A percentile compares a stretch with the other conserved stretches of the same genome.
phyloP scores from a whole-genome alignment of 2,329 filamentous ascomycete species.

The Xylariaceae sp. region DNA sequence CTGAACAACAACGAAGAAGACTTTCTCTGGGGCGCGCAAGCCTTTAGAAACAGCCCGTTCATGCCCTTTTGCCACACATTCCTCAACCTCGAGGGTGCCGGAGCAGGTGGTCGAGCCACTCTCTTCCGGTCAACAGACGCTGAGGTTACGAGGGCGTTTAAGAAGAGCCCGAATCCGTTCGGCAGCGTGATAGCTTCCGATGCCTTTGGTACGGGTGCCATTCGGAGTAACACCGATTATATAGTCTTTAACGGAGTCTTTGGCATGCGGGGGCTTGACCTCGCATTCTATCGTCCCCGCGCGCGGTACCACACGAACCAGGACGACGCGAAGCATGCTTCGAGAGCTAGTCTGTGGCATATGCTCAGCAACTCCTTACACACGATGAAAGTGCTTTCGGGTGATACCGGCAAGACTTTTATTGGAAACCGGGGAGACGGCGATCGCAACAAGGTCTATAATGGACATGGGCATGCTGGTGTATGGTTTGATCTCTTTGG shows the following conservation, averaged over 20 bases:
- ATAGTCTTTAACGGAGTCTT: constrained; percentile 72
- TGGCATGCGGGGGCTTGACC: constrained; percentile 82
- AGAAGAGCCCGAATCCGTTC: constrained; percentile 68
- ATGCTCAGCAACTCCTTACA: constrained; percentile 84
- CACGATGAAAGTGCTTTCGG: constrained; percentile 68
- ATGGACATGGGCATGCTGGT: constrained; percentile 62
- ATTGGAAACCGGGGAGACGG: constrained; percentile 46
- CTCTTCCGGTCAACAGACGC: constrained; percentile 86
- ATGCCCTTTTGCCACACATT: constrained; percentile 81
- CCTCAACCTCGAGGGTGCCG: constrained; percentile 90
- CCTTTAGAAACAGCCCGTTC: constrained; percentile 79
- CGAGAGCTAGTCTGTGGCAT: constrained; percentile 73
- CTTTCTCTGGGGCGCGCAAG: constrained; percentile 79
- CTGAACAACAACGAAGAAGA: constrained; percentile 98
- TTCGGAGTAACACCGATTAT: constrained; percentile 88
- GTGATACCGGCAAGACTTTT: constrained; percentile 64
- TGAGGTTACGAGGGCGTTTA: constrained; percentile 78
- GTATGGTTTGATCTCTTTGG: constrained; percentile 97
- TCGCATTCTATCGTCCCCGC: constrained; percentile 86
- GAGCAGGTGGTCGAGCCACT: constrained; percentile 81
- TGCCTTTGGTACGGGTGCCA: constrained; percentile 73
- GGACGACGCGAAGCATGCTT: constrained; percentile 78
- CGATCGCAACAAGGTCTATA: constrained; percentile 58
- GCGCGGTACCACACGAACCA: constrained; percentile 87
- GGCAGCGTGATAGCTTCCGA: constrained; percentile 79